Percentiles rank a stretch among this genome's conserved stretches.
These are phyloP conservation scores for Sphagnum contortum DNA, from an alignment of 225 moss, liverwort and hornwort genomes.

Conservation along the genomic window DNA sequence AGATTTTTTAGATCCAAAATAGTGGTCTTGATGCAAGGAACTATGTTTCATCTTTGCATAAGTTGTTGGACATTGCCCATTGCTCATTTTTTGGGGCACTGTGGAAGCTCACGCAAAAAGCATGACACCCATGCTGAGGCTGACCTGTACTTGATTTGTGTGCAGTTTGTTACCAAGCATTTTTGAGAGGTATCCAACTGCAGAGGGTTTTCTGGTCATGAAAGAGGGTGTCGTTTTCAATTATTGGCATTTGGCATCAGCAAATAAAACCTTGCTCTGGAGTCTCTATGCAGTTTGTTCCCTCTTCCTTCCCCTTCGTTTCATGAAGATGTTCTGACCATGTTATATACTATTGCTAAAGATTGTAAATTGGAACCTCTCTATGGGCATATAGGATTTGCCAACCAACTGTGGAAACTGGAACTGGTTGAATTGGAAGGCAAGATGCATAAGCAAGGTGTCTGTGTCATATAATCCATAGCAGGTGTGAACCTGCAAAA, in stretches of 20 bases:
- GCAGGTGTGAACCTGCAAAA: too few species aligned
- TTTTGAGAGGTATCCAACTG: slow-evolving; percentile 62
- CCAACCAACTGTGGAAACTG: neutral
- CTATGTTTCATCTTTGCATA: too few species aligned
- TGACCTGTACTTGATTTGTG: neutral
- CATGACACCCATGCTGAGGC: too few species aligned
- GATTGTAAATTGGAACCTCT: too few species aligned
- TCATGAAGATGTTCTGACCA: neutral
- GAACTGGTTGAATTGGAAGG: neutral
- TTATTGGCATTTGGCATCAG: slow-evolving; percentile 71
- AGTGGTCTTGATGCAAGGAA: too few species aligned
- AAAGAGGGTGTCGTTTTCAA: slow-evolving; percentile 82
- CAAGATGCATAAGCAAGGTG: too few species aligned
- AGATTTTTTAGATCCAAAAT: too few species aligned
- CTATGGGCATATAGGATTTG: neutral
- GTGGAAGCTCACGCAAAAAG: too few species aligned
- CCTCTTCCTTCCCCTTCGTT: neutral
- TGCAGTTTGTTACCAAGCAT: slow-evolving; percentile 50
- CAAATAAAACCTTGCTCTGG: slow-evolving; percentile 84
- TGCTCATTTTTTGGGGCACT: too few species aligned
- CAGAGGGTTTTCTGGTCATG: slow-evolving; percentile 81
- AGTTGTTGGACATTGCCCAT: too few species aligned
- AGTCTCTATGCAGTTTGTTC: slow-evolving; percentile 49
- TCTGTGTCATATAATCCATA: too few species aligned
- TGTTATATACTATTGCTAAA: too few species aligned